Evolutionary conservation across 2,329 filamentous ascomycete species (phyloP).

Genomic region (Hypoxylon sp.): DNA sequence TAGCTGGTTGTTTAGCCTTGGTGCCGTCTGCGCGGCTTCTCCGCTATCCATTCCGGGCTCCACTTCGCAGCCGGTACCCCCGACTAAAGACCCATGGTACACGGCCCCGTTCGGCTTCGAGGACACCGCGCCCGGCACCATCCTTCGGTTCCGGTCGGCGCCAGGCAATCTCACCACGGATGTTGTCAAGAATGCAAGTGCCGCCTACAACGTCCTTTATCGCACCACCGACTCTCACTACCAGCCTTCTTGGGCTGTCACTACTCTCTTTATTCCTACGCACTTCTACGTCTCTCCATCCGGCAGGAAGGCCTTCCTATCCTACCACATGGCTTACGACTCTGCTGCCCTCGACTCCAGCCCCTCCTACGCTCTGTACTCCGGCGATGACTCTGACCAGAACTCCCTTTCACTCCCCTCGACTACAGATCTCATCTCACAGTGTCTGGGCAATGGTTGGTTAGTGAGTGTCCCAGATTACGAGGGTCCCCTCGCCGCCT

Average conservation of each 20-base stretch:
- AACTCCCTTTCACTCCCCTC: constrained; percentile 26
- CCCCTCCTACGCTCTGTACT: constrained; percentile 54
- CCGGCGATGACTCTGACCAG: constrained; percentile 14
- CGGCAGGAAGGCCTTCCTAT: constrained; percentile 52
- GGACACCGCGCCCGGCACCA: constrained; percentile 47
- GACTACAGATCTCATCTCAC: constrained; percentile 47
- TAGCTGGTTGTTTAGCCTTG: constrained; percentile 14
- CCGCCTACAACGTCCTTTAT: constrained; percentile 57
- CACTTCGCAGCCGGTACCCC: constrained; percentile 43
- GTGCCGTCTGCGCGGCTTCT: not conserved
- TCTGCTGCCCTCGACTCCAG: constrained; percentile 55
- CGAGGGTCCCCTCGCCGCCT: constrained; percentile 58
- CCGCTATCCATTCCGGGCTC: not conserved
- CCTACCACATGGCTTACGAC: constrained; percentile 59
- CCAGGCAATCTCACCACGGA: constrained; percentile 47
- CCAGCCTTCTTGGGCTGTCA: constrained; percentile 58
- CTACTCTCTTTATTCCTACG: constrained; percentile 52
- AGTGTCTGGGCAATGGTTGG: constrained; percentile 61
- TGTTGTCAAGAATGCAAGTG: constrained; percentile 22
- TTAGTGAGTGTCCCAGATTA: constrained; percentile 64
- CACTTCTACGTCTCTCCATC: constrained; percentile 23
- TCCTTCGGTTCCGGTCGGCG: constrained; percentile 52
- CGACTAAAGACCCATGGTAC: constrained; percentile 55
- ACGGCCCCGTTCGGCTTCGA: constrained; percentile 52
- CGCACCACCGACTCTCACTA: constrained; percentile 56